phyloP scores from a whole-genome alignment of 768 basidiomycete genomes.

The Tulasnella calospora region DNA sequence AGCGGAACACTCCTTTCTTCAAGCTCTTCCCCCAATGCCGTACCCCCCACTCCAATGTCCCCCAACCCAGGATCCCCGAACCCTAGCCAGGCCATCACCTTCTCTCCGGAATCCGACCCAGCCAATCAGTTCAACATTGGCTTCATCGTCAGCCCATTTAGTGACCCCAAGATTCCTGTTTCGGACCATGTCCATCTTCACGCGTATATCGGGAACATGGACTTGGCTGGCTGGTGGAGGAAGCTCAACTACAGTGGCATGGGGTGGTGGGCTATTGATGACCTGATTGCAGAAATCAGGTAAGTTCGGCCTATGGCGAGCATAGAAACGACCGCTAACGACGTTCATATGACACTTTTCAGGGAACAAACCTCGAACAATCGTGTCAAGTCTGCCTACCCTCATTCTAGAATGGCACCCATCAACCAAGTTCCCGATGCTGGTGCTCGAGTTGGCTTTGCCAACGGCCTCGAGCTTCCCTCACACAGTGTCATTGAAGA shows the following conservation, averaged over 20 bases:
- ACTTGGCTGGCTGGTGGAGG: slow-evolving; percentile 70
- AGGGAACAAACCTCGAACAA: slow-evolving; percentile 81
- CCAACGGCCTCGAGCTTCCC: slow-evolving; percentile 61
- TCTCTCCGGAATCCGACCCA: slow-evolving; percentile 34
- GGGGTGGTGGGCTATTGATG: slow-evolving; percentile 72
- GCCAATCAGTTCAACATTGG: slow-evolving; percentile 51
- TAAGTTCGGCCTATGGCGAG: slow-evolving; percentile 36
- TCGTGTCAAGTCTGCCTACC: slow-evolving; percentile 72
- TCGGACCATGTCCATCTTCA: slow-evolving; percentile 76
- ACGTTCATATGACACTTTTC: slow-evolving; percentile 17
- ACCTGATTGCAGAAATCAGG: slow-evolving; percentile 79
- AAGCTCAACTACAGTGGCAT: slow-evolving; percentile 59
- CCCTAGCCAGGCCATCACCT: slow-evolving; percentile 32
- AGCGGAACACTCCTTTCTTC: slow-evolving; percentile 34
- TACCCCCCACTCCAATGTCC: slow-evolving; percentile 30
- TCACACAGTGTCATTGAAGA: slow-evolving; percentile 45
- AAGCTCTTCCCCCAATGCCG: slow-evolving; percentile 32
- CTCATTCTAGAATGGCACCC: slow-evolving; percentile 52
- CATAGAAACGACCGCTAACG: neutral
- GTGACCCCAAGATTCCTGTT: slow-evolving; percentile 70
- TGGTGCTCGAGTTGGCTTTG: slow-evolving; percentile 58
- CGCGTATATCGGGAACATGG: slow-evolving; percentile 60
- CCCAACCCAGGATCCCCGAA: slow-evolving; percentile 33
- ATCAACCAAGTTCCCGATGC: slow-evolving; percentile 71
- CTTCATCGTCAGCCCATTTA: slow-evolving; percentile 75